phyloP scores from a whole-genome alignment of 148 eudicot genomes.

The Simmondsia chinensis region DNA sequence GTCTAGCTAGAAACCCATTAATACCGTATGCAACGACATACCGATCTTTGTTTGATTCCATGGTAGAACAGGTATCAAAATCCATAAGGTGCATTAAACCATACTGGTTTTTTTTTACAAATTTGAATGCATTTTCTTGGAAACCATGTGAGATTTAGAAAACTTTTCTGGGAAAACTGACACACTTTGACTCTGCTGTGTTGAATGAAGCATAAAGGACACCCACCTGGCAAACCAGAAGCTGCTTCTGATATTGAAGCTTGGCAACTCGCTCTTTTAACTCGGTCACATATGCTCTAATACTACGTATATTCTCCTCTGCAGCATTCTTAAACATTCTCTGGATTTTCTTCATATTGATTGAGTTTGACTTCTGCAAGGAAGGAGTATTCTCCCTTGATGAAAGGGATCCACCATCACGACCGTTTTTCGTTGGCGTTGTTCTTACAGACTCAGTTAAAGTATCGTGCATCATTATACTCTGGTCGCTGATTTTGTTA shows the following conservation, averaged over 20 bases:
- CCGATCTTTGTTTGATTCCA: too few relatives aligned
- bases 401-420: constrained; percentile 20
- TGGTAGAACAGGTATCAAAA: too few relatives aligned
- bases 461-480: constrained; percentile 16
- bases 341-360: constrained; percentile 78
- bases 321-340: constrained; percentile 81
- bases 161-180: too few relatives aligned
- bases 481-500: constrained; percentile 45
- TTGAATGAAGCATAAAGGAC: background rate
- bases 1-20: too few relatives aligned
- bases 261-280: constrained; percentile 91
- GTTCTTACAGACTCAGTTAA: constrained; percentile 20
- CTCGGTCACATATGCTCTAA: constrained; percentile 80
- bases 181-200: too few relatives aligned
- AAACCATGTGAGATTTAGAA: too few relatives aligned
- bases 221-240: constrained; percentile 89
- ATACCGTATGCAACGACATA: too few relatives aligned
- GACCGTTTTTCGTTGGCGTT: constrained; percentile 26
- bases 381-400: constrained; percentile 52
- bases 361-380: constrained; percentile 38
- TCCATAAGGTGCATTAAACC: too few relatives aligned
- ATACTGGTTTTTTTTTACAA: too few relatives aligned
- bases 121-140: too few relatives aligned
- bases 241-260: constrained; percentile 96
- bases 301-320: constrained; percentile 80